These are phyloP conservation scores for Pseudozyma tsukubaensis DNA, from an alignment of 1,284 basidiomycete species.

Conservation along the genomic window DNA sequence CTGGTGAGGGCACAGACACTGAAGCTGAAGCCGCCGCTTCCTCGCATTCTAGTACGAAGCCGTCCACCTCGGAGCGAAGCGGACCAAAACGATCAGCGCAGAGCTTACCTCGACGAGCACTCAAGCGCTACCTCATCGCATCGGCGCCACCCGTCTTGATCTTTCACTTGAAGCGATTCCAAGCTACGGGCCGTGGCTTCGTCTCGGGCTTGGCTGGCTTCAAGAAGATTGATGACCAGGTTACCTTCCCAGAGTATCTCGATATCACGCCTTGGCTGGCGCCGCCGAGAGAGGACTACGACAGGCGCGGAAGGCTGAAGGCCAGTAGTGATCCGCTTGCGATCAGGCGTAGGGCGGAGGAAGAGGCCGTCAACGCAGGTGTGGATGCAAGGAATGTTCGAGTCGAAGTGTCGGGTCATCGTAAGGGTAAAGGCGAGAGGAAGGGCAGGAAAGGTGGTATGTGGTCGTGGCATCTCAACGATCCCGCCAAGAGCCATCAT, in stretches of 20 bases:
- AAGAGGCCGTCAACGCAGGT: conserved; percentile 60
- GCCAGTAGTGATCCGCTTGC: conserved; percentile 66
- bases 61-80: conserved; percentile 4
- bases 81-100: conserved; percentile 55
- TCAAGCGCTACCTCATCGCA: conserved; percentile 91
- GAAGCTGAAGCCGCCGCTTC: conserved; percentile 21
- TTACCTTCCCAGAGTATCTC: conserved; percentile 86
- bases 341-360: conserved; percentile 54
- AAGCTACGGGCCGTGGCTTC: conserved; percentile 70
- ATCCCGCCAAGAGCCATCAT: conserved; percentile 6
- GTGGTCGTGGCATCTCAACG: conserved; percentile 50
- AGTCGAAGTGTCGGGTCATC: conserved; percentile 31
- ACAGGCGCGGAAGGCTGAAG: conserved; percentile 70
- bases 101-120: conserved; percentile 81
- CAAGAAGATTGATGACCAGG: conserved; percentile 85
- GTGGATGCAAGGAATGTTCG: conserved; percentile 69
- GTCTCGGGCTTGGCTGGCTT: conserved; percentile 70
- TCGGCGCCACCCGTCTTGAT: conserved; percentile 87
- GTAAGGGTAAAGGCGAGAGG: conserved; percentile 5
- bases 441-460: conserved; percentile 39
- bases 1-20: conserved; percentile 34
- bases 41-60: neutral
- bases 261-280: conserved; percentile 87
- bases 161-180: conserved; percentile 92
- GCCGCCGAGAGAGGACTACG: conserved; percentile 79